Evolutionary conservation across 805 yeast species (phyloP).

Genomic region (Metschnikowia continentalis): DNA sequence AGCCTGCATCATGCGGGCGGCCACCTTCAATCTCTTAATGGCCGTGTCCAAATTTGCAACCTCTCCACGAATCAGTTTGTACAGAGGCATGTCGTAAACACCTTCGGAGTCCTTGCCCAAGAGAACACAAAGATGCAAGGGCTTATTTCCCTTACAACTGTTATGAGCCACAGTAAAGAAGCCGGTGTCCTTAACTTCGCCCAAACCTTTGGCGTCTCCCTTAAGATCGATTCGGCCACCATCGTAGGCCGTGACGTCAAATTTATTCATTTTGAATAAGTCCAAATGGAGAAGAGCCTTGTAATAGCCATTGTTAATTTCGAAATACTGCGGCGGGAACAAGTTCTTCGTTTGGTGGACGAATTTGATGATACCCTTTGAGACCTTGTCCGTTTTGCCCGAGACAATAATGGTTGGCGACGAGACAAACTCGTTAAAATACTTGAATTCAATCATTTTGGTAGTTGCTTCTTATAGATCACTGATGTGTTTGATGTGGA

Average conservation of each 20-base stretch:
- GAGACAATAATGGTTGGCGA: slow-evolving; percentile 37
- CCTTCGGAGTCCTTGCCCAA: slow-evolving; percentile 74
- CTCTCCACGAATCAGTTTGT: slow-evolving; percentile 46
- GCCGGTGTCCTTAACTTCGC: slow-evolving; percentile 21
- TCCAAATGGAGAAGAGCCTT: slow-evolving; percentile 70
- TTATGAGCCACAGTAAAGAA: slow-evolving; percentile 24
- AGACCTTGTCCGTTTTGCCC: slow-evolving; percentile 22
- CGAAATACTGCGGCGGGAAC: slow-evolving; percentile 69
- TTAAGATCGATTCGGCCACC: slow-evolving; percentile 25
- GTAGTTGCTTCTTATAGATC: not conserved
- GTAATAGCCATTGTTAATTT: slow-evolving; percentile 65
- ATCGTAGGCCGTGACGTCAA: slow-evolving; percentile 48
- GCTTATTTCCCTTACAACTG: slow-evolving; percentile 62
- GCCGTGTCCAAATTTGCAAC: slow-evolving; percentile 70
- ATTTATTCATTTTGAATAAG: slow-evolving; percentile 55
- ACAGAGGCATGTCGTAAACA: slow-evolving; percentile 63
- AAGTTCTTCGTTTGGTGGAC: slow-evolving; percentile 31
- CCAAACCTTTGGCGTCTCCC: slow-evolving; percentile 23
- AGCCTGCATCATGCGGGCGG: slow-evolving; percentile 86
- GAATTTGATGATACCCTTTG: slow-evolving; percentile 29
- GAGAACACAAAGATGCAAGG: slow-evolving; percentile 75
- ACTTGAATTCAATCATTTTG: slow-evolving; percentile 26
- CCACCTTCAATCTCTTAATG: slow-evolving; percentile 67
- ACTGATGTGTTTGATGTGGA: too few relatives aligned
- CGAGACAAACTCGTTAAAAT: slow-evolving; percentile 35